Base-by-base conservation (phyloP, 2,329 filamentous ascomycete genomes). In the Curvularia sp. region DNA sequence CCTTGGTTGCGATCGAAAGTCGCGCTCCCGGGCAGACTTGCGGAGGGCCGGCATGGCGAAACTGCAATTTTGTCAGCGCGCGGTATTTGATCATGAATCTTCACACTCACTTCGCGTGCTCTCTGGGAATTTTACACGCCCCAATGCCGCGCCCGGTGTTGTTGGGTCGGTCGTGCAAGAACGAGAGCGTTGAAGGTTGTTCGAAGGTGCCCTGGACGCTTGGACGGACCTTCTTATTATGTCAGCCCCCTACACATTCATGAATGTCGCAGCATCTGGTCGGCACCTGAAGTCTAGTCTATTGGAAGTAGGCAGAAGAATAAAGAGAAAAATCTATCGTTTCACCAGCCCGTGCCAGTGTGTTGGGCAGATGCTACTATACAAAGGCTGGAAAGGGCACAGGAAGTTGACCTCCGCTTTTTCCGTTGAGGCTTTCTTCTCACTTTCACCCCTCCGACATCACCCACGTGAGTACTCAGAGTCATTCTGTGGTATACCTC, bases 41-140 rank as follows among this genome's bases (percentile, higher is more conserved):
- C 76, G 74, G 64, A 76, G 68, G 56, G 75, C 68, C 66, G 76
- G 73, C 74, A 76, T 77, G 64, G 69, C 71, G 69, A 66, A 63
- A 67, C 72, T 75, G 64, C 55, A 59, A 52, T 56, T 70, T 71
- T 68, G 67, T 76, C 56, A 75, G 73, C 69, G 69, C 59, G 65
- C 58, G 67, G 67, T 53, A 57, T 49, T 57, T 56, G 57, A 54
- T 18, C 25, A 30, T 53, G 39, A 18, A 25, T 49, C 52, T 58
- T 60, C 30, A 65, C 66, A 69, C 63, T 72, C 62, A 72, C 73
- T 68, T 71, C 72, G 70, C 72, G 73, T 71, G 59, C 65, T 70
- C 63, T 64, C 65, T 60, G 62, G 58, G 54, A 57, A 60, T 61
- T 64, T 61, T 60, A 65, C 67, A 59, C 70, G 68, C 66, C 67